These are phyloP conservation scores for Lentinula raphanica DNA, from an alignment of 768 basidiomycete species.

Conservation along the genomic window DNA sequence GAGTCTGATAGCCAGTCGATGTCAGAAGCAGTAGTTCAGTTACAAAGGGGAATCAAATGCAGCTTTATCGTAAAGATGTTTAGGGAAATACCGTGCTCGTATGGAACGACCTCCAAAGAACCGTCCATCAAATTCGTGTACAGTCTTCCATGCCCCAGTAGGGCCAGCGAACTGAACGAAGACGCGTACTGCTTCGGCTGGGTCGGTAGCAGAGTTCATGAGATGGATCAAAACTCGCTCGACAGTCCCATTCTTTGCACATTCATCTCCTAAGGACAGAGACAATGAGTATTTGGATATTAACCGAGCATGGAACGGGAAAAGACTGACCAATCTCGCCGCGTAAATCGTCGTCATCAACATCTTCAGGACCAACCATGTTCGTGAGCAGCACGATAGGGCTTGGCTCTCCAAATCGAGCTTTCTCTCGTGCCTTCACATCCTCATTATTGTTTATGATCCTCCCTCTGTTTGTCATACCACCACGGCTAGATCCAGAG, in stretches of 20 bases:
- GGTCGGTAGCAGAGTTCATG: slow-evolving; percentile 55
- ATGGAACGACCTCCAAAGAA: slow-evolving; percentile 87
- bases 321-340: slow-evolving; percentile 77
- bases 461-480: slow-evolving; percentile 70
- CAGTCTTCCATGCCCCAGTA: slow-evolving; percentile 93
- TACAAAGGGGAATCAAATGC: background rate
- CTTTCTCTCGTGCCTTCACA: slow-evolving; percentile 69
- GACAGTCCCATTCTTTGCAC: slow-evolving; percentile 85
- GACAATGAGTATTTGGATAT: background rate
- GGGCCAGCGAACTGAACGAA: slow-evolving; percentile 90
- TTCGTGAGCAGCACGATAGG: slow-evolving; percentile 87
- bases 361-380: slow-evolving; percentile 81
- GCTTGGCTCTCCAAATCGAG: slow-evolving; percentile 84
- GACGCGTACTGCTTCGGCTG: slow-evolving; percentile 83
- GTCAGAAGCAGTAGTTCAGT: background rate
- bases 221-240: slow-evolving; percentile 85
- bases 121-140: slow-evolving; percentile 87
- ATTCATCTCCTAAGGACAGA: slow-evolving; percentile 73
- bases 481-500: slow-evolving; percentile 23
- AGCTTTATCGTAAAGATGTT: slow-evolving; percentile 35
- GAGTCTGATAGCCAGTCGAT: background rate
- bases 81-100: slow-evolving; percentile 77
- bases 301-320: background rate
- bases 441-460: slow-evolving; percentile 92
- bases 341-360: slow-evolving; percentile 77